Conservation (phyloP, 140 eudicot species). For the Oenanthe javanica region DNA sequence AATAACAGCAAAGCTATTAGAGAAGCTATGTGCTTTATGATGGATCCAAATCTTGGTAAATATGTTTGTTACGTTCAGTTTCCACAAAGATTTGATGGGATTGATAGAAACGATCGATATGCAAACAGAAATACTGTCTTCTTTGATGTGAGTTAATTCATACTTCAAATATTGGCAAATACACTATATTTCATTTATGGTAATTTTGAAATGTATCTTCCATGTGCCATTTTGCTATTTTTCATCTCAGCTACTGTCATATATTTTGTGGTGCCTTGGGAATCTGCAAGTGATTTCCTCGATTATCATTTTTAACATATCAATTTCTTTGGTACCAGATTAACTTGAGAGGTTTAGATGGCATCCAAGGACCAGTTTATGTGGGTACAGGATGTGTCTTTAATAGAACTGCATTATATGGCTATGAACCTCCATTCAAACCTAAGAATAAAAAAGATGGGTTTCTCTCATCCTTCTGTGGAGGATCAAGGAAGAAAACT, state of each 20-base stretch:
- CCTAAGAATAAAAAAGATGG: constrained; percentile 74
- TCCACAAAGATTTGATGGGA: constrained; percentile 44
- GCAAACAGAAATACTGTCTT: constrained; percentile 38
- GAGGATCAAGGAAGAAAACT: constrained; percentile 70
- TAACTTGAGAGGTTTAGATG: constrained; percentile 91
- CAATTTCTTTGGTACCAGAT: constrained; percentile 34
- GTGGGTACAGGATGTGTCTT: constrained; percentile 97
- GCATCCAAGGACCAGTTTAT: constrained; percentile 89
- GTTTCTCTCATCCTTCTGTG: constrained; percentile 62
- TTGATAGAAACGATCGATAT: constrained; percentile 35
- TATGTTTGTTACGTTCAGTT: constrained; percentile 42
- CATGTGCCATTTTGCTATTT: neutral
- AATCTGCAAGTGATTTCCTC: neutral
- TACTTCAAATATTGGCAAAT: neutral
- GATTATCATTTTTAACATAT: neutral
- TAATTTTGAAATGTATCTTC: neutral
- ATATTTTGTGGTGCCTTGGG: neutral
- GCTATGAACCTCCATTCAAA: constrained; percentile 82
- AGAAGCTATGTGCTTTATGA: constrained; percentile 45
- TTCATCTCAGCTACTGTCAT: neutral
- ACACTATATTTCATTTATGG: neutral
- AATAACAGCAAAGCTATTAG: constrained; percentile 41
- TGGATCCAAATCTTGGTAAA: constrained; percentile 41
- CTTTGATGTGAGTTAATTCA: constrained; percentile 29
- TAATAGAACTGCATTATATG: constrained; percentile 82